Evolutionary conservation across 208 protist species (phyloP).

Genomic region (Wallacemonas sp.): DNA sequence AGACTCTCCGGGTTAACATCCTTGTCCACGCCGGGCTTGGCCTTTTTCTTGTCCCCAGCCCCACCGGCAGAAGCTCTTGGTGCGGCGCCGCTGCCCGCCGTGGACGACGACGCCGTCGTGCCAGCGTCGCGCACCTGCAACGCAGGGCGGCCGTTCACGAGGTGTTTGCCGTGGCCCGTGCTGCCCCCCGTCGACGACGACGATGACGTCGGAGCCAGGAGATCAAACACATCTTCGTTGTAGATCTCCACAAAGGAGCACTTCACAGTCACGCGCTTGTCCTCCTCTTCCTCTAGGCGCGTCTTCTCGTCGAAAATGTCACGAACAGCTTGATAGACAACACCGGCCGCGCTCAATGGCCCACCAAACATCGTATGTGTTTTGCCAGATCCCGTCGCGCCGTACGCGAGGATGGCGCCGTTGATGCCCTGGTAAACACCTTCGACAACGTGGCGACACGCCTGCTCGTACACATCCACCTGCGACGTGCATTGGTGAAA

Average conservation of each 20-base stretch:
- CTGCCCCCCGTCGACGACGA: background rate
- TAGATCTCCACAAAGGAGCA: constrained; percentile 89
- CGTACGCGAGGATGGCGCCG: constrained; percentile 86
- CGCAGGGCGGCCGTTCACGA: constrained; percentile 19
- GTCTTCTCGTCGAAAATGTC: constrained; percentile 79
- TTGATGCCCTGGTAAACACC: constrained; percentile 81
- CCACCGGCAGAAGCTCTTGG: background rate
- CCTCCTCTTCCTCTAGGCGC: constrained; percentile 50
- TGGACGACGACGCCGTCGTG: background rate
- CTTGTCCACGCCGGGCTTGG: background rate
- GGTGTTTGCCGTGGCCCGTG: background rate
- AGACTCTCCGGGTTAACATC: constrained; percentile 35
- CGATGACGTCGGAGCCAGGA: constrained; percentile 35
- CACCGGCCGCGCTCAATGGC: constrained; percentile 63
- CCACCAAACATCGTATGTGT: constrained; percentile 91
- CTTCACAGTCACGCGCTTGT: constrained; percentile 48
- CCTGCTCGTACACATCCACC: constrained; percentile 68
- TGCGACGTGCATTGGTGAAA: constrained; percentile 70
- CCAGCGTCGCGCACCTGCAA: constrained; percentile 55
- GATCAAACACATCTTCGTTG: constrained; percentile 88
- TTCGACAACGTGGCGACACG: constrained; percentile 58
- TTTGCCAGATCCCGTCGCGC: constrained; percentile 86
- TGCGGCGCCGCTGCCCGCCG: background rate
- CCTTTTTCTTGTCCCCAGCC: background rate
- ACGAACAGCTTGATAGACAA: constrained; percentile 77